phyloP scores from a whole-genome alignment of 257 asterid genomes.

The Ophiorrhiza pumila region DNA sequence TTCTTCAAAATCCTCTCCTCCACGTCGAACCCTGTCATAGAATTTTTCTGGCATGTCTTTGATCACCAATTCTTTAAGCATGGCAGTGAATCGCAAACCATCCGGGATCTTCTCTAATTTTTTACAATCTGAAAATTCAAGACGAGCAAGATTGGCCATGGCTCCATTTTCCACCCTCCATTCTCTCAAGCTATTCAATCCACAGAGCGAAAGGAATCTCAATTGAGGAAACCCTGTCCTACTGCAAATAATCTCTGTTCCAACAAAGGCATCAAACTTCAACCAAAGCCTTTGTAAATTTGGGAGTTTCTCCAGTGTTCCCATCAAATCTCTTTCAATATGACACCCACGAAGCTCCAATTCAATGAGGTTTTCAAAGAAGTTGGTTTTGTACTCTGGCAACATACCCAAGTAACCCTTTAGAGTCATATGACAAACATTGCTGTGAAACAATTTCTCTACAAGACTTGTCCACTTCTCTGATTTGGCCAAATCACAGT shows the following conservation, averaged over 20 bases:
- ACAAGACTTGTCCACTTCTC: not conserved
- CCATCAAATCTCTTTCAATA: not conserved
- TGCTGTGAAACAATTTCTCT: not conserved
- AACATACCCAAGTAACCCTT: not conserved
- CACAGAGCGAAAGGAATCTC: not conserved
- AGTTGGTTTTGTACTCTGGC: not conserved
- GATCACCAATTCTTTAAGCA: not conserved
- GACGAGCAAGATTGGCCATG: not conserved
- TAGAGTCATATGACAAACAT: not conserved
- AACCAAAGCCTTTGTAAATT: not conserved
- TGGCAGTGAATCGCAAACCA: not conserved
- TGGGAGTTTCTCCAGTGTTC: constrained; percentile 8
- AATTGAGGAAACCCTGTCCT: not conserved
- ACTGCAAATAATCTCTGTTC: not conserved
- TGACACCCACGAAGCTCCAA: not conserved
- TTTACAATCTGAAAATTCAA: not conserved
- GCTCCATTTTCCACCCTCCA: constrained; percentile 10
- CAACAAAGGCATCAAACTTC: not conserved
- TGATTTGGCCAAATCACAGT: not conserved
- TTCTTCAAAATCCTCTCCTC: not conserved
- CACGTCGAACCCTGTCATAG: not conserved
- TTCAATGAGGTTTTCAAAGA: not conserved
- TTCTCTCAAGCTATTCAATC: not conserved
- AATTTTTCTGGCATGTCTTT: not conserved
- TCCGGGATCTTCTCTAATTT: not conserved